A percentile compares a stretch with the other conserved stretches of the same genome.
Conservation (phyloP, 352 stramenopile genomes). For the Phytophthora boehmeriae region DNA sequence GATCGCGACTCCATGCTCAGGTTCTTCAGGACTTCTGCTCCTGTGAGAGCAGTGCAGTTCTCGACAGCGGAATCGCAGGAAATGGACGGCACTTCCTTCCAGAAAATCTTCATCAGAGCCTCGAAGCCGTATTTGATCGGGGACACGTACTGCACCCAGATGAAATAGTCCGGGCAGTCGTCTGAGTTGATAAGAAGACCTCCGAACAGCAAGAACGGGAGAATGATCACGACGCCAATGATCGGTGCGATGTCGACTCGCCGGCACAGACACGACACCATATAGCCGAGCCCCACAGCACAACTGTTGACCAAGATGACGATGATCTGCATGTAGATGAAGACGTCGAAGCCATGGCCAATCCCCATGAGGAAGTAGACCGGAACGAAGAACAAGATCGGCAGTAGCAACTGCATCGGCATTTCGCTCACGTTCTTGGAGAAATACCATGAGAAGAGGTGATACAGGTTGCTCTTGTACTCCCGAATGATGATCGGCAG, state of each 20-base stretch:
- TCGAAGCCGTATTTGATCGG: conserved; percentile 46
- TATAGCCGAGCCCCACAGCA: conserved; percentile 37
- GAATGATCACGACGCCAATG: conserved; percentile 33
- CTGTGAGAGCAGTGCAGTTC: conserved; percentile 32
- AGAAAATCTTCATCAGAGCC: conserved; percentile 40
- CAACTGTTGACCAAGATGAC: conserved; percentile 38
- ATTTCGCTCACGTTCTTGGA: conserved; percentile 48
- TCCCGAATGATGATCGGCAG: conserved; percentile 38
- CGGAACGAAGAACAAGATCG: conserved; percentile 33
- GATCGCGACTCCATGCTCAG: conserved; percentile 34
- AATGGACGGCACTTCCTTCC: conserved; percentile 26
- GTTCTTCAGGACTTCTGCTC: conserved; percentile 41
- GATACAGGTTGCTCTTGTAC: conserved; percentile 36
- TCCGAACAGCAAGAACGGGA: conserved; percentile 48
- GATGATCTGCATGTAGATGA: conserved; percentile 33
- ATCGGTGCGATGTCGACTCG: conserved; percentile 38
- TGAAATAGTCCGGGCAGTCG: conserved; percentile 38
- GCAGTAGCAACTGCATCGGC: conserved; percentile 36
- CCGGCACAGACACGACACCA: conserved; percentile 39
- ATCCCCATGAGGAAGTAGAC: conserved; percentile 43
- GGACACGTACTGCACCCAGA: conserved; percentile 48
- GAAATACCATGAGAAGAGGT: conserved; percentile 34
- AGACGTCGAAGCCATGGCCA: conserved; percentile 26
- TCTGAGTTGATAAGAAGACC: conserved; percentile 45
- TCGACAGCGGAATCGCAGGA: conserved; percentile 26